Percentiles rank a stretch among this genome's conserved stretches.
These are phyloP conservation scores for Boletus sp. DNA, from an alignment of 1,284 basidiomycete genomes.

Conservation along the genomic window DNA sequence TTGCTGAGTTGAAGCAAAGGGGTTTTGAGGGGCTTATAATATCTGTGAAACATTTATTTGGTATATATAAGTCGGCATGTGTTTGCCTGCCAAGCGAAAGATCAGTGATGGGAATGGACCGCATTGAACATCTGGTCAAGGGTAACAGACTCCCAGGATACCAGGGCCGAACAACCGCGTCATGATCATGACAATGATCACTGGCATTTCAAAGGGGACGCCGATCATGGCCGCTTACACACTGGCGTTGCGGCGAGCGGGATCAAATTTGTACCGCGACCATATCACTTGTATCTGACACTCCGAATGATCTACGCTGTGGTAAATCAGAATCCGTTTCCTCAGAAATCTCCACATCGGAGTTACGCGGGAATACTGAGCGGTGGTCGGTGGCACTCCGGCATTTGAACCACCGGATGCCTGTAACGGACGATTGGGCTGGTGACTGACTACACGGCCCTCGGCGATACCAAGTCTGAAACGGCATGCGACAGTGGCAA, in stretches of 20 bases:
- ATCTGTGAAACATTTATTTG: not conserved
- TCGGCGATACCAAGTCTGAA: too few relatives aligned
- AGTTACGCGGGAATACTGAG: slow-evolving; percentile 5
- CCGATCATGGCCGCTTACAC: not conserved
- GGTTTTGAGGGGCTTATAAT: not conserved
- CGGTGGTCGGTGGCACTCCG: slow-evolving; percentile 15
- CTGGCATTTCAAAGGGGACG: not conserved
- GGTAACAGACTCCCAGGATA: not conserved
- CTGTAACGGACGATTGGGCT: too few relatives aligned
- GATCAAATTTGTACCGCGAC: not conserved
- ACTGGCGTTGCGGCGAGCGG: not conserved
- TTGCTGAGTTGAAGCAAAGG: not conserved
- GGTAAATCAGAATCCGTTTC: slow-evolving; percentile 12
- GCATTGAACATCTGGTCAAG: too few relatives aligned
- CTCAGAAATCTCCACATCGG: slow-evolving; percentile 15
- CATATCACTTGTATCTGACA: not conserved
- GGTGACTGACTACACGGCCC: too few relatives aligned
- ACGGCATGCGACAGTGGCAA: too few relatives aligned
- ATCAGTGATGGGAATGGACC: not conserved
- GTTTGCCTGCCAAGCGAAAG: not conserved
- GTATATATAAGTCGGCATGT: slow-evolving; percentile 3
- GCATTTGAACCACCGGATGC: slow-evolving; percentile 15
- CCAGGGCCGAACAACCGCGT: not conserved
- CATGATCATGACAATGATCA: not conserved
- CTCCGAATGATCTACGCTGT: slow-evolving; percentile 9